Conservation (phyloP, 2,329 filamentous ascomycete genomes). For the Ophiostoma ulmi region DNA sequence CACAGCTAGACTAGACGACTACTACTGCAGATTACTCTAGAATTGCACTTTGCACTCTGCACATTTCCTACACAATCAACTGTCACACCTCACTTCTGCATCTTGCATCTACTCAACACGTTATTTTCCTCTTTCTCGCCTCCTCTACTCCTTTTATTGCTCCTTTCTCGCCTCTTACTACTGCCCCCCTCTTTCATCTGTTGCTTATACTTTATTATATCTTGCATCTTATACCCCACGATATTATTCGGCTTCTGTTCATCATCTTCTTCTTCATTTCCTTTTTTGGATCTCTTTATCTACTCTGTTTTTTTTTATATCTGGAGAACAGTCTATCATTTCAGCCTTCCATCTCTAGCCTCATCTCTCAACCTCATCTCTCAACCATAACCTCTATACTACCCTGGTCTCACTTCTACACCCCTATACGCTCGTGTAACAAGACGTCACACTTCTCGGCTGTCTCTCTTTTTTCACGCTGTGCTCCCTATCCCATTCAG, state of each 20-base stretch:
- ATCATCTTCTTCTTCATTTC: slow-evolving; percentile 12
- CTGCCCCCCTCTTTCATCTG: not conserved
- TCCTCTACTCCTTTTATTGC: not conserved
- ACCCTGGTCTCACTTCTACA: slow-evolving; percentile 4
- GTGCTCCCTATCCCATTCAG: not conserved
- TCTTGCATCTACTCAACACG: not conserved
- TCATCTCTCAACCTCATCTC: not conserved
- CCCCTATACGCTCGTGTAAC: not conserved
- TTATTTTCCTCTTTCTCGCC: slow-evolving; percentile 6
- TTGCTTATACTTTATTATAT: not conserved
- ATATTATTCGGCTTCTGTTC: slow-evolving; percentile 2
- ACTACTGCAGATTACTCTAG: not conserved
- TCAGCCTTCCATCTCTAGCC: not conserved
- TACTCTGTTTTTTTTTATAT: not conserved
- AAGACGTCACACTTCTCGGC: slow-evolving; percentile 8
- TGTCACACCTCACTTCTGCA: not conserved
- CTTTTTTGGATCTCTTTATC: slow-evolving; percentile 2
- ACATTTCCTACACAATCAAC: not conserved
- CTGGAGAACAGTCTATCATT: not conserved
- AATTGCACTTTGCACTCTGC: not conserved
- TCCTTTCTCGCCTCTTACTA: not conserved
- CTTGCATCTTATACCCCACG: slow-evolving; percentile 15
- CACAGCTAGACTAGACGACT: not conserved
- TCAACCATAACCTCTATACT: not conserved
- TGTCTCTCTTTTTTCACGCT: not conserved